These are phyloP conservation scores for Umbelopsis vinacea DNA, from an alignment of 192 early-diverging fungal genomes.

Conservation along the genomic window DNA sequence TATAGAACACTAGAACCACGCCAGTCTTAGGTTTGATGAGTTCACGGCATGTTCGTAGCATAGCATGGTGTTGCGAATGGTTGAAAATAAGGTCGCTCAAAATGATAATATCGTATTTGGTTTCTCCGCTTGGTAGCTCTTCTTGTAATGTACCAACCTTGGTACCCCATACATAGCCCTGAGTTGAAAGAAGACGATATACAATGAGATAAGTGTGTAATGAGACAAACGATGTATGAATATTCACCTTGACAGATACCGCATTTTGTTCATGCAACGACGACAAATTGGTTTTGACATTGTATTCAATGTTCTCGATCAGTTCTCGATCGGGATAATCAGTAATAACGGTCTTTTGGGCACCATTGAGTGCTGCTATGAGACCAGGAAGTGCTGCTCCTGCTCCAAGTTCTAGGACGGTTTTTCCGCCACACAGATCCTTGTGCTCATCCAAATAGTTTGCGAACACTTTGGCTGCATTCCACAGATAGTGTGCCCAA, in stretches of 20 bases:
- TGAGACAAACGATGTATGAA: background rate
- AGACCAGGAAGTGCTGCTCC: slow-evolving; percentile 84
- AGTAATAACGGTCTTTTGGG: slow-evolving; percentile 70
- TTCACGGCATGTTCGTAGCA: slow-evolving; percentile 72
- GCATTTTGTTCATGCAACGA: slow-evolving; percentile 23
- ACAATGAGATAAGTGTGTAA: background rate
- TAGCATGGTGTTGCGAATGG: slow-evolving; percentile 80
- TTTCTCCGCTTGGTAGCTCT: slow-evolving; percentile 30
- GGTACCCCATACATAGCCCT: slow-evolving; percentile 77
- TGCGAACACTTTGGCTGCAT: slow-evolving; percentile 83
- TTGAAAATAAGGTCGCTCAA: slow-evolving; percentile 88
- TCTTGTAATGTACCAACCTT: slow-evolving; percentile 45
- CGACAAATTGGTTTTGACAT: slow-evolving; percentile 58
- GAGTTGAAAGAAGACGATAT: slow-evolving; percentile 31
- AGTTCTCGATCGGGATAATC: slow-evolving; percentile 83
- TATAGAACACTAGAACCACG: slow-evolving; percentile 77
- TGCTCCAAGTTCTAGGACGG: slow-evolving; percentile 82
- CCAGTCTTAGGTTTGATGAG: slow-evolving; percentile 63
- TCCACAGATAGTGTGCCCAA: slow-evolving; percentile 92
- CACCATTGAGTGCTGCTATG: slow-evolving; percentile 70
- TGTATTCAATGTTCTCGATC: slow-evolving; percentile 76
- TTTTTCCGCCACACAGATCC: slow-evolving; percentile 59
- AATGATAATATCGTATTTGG: slow-evolving; percentile 79
- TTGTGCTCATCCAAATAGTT: slow-evolving; percentile 77
- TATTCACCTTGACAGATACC: slow-evolving; percentile 21